Percentiles rank a stretch among this genome's conserved stretches.
Evolutionary conservation across 768 basidiomycete species (phyloP).

Genomic region (Lyophyllum shimeji): DNA sequence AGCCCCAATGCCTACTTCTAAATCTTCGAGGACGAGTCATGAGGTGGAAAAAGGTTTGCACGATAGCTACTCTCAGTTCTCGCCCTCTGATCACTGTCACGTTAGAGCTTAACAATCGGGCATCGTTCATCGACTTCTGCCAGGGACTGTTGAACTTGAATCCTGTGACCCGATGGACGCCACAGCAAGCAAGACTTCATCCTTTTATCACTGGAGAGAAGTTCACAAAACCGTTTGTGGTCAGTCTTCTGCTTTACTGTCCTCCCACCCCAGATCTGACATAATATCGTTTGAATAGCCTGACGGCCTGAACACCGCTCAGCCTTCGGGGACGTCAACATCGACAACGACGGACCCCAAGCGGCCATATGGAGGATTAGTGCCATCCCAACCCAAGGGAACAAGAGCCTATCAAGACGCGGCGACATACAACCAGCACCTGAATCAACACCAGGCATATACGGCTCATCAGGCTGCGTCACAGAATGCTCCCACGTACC

Average conservation of each 20-base stretch:
- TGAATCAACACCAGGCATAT: slow-evolving; percentile 91
- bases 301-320: slow-evolving; percentile 40
- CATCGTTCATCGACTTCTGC: slow-evolving; percentile 97
- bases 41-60: slow-evolving; percentile 88
- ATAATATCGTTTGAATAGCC: slow-evolving; percentile 36
- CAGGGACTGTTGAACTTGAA: slow-evolving; percentile 92
- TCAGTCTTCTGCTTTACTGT: slow-evolving; percentile 37
- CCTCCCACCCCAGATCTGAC: slow-evolving; percentile 1
- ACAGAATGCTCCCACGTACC: slow-evolving; percentile 69
- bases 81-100: slow-evolving; percentile 1
- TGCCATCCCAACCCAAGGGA: slow-evolving; percentile 85
- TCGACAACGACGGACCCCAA: slow-evolving; percentile 59
- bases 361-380: slow-evolving; percentile 90
- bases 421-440: slow-evolving; percentile 90
- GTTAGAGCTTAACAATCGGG: slow-evolving; percentile 88
- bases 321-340: slow-evolving; percentile 29
- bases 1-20: slow-evolving; percentile 88
- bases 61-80: slow-evolving; percentile 7
- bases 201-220: slow-evolving; percentile 99
- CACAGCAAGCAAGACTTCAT: slow-evolving; percentile 92
- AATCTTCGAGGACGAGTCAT: slow-evolving; percentile 69
- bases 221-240: slow-evolving; percentile 83
- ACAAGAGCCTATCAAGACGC: slow-evolving; percentile 89
- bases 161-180: slow-evolving; percentile 94
- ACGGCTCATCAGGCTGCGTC: slow-evolving; percentile 81